Evolutionary conservation across 2,329 filamentous ascomycete species (phyloP), one percentile per base, ranked within the genome.

Genomic region (Penicillium sp.): DNA sequence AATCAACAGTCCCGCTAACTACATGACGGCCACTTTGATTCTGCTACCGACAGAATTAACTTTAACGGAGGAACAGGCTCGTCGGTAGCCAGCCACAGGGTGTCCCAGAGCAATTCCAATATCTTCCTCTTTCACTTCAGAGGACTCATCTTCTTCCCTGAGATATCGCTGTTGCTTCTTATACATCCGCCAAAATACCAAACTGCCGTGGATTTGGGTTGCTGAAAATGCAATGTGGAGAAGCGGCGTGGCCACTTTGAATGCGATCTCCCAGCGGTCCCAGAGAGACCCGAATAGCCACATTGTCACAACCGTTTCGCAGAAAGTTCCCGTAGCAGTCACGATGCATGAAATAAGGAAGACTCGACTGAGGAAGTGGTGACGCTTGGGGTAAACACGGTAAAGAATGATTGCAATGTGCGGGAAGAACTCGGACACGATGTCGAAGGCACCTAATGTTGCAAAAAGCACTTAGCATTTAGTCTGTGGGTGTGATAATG

Each of bases 361-460:
- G 18, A 78, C 59, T 7, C 66, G 68, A 18, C 57, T 59, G 21
- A 78, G 71, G 48, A 77, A 74, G 0, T 47, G 47, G 58, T 78
- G 75, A 2, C 67, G 62, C 1, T 59, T 55, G 3, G 73, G 71
- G 49, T 71, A 71, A 1, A 75, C 52, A 6, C 76, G 73, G 56
- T 78, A 78, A 3, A 78, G 63, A 29, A 78, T 74, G 45, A 79
- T 77, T 15, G 75, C 71, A 13, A 77, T 50, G 23, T 78, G 76
- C 0, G 76, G 76, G 55, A 76, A 73, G 52, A 78, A 74, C 57
- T 79, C 77, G 17, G 73, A 75, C 9, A 78, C 56, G 9, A 77
- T 72, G 49, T 78, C 75, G 53, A 79, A 79, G 12, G 73, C 72
- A 18, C 76, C 76, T 78, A 33, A 10, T 6, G 10, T 27, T 27